A percentile compares a stretch with the other conserved stretches of the same genome.
phyloP scores from a whole-genome alignment of 768 basidiomycete genomes.

The Pulveroboletus sp. region DNA sequence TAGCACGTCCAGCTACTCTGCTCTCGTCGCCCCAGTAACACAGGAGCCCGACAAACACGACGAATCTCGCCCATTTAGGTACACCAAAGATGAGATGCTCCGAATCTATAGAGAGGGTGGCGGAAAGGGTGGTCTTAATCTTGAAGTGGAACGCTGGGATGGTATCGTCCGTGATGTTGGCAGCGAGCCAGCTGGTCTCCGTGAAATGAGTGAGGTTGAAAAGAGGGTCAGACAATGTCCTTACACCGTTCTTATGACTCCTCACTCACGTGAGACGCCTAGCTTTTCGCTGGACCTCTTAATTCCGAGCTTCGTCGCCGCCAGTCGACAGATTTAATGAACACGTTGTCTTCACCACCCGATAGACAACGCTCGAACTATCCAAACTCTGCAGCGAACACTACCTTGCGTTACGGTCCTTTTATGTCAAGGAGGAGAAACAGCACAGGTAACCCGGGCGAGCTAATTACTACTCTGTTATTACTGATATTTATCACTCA shows the following conservation, averaged over 20 bases:
- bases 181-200: constrained; percentile 66
- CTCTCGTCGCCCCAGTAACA: constrained; percentile 45
- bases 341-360: constrained; percentile 49
- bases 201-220: constrained; percentile 78
- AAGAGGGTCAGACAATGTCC: constrained; percentile 63
- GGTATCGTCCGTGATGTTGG: constrained; percentile 78
- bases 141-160: constrained; percentile 87
- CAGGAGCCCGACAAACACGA: constrained; percentile 54
- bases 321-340: constrained; percentile 70
- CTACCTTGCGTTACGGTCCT: constrained; percentile 61
- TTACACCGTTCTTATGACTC: constrained; percentile 5
- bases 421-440: constrained; percentile 60
- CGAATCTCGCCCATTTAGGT: constrained; percentile 74
- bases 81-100: constrained; percentile 81
- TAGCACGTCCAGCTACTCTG: constrained; percentile 67
- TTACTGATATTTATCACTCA: constrained; percentile 11
- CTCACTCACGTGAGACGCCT: constrained; percentile 29
- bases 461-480: neutral
- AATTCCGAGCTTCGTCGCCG: constrained; percentile 88
- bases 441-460: constrained; percentile 49
- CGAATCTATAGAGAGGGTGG: constrained; percentile 78
- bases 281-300: constrained; percentile 76
- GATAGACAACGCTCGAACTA: constrained; percentile 60
- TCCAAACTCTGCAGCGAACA: constrained; percentile 39
- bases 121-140: constrained; percentile 65